Base-by-base conservation (phyloP, 179 eudicot species). In the Silene vulgaris region DNA sequence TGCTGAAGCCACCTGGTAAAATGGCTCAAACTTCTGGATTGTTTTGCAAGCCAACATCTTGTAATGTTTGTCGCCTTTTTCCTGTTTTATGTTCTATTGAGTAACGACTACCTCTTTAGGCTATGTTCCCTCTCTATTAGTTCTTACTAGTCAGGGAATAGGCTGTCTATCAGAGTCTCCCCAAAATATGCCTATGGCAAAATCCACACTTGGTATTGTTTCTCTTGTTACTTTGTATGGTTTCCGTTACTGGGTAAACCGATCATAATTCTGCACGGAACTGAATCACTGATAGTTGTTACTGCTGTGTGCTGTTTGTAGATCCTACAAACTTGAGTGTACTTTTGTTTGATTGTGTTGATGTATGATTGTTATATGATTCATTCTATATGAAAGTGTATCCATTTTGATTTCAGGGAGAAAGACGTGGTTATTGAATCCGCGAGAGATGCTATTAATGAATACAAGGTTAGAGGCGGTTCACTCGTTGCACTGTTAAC, bases 1-100 rank as follows among this genome's bases (percentile, higher is more conserved):
- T 83, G 99, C 99, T 76, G 99, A 96, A 89, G 99, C 94, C 77
- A 96, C 99, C 76, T 96, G 99, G 99, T 96, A 89, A 32, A 26
- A 12, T 62, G 48, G 20, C 77, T 16, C 20, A 4, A n/a, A 43
- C 40, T 75, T 74, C 19, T 66, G 68, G 63, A 30, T 68, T 35
- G 14, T 63, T 52, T 70, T 50, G 60, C 73, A 23, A 70, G 28
- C 73, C 37, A 23, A 5, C 26, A 17, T 71, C 43, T 72, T 54
- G 64, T 30, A 40, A 30, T 30, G 9, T 35, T 64, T 63, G 14
- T 29, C 37, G 6, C 57, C 73, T 2, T 80, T 48, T 50, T 16
- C n/a, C 30, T 13, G 52, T 20, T 19, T 43, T 69, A 69, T 45
- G 73, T 20, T 56, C 50, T 77, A 8, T 19, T 26, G 40, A 35